Evolutionary conservation across 1,284 basidiomycete species (phyloP).

Genomic region (Malassezia arunalokei): DNA sequence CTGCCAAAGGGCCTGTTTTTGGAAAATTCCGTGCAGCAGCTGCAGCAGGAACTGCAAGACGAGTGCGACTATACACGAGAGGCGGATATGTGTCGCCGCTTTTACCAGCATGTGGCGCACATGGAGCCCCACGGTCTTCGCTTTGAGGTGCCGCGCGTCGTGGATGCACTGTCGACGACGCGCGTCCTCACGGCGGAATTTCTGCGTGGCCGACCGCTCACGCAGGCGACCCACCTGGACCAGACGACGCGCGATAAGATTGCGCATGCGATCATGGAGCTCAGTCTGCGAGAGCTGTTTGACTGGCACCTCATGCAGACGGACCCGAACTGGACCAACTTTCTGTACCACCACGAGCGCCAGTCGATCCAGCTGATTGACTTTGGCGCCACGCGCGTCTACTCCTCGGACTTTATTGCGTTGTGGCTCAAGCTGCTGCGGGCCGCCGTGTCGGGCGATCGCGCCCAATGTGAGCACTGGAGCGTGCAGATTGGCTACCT

Average conservation of each 20-base stretch:
- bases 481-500: constrained; percentile 75
- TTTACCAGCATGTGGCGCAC: constrained; percentile 47
- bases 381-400: constrained; percentile 84
- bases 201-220: constrained; percentile 70
- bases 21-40: constrained; percentile 65
- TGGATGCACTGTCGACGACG: constrained; percentile 62
- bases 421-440: constrained; percentile 68
- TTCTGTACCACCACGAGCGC: constrained; percentile 62
- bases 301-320: constrained; percentile 90
- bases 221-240: constrained; percentile 53
- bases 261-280: constrained; percentile 64
- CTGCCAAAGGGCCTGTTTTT: constrained; percentile 74
- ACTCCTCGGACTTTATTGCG: constrained; percentile 76
- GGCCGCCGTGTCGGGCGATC: constrained; percentile 63
- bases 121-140: constrained; percentile 24
- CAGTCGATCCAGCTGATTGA: constrained; percentile 71
- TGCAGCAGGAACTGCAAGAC: constrained; percentile 81
- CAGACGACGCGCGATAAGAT: constrained; percentile 74
- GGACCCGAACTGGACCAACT: constrained; percentile 97
- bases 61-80: constrained; percentile 91
- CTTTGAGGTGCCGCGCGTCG: constrained; percentile 73
- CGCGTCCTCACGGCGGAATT: constrained; percentile 80
- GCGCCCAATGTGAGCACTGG: constrained; percentile 59
- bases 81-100: constrained; percentile 60
- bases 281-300: constrained; percentile 83